A percentile compares a stretch with the other conserved stretches of the same genome.
Evolutionary conservation across 352 stramenopile species (phyloP).

Genomic region (Phytophthora pisi): DNA sequence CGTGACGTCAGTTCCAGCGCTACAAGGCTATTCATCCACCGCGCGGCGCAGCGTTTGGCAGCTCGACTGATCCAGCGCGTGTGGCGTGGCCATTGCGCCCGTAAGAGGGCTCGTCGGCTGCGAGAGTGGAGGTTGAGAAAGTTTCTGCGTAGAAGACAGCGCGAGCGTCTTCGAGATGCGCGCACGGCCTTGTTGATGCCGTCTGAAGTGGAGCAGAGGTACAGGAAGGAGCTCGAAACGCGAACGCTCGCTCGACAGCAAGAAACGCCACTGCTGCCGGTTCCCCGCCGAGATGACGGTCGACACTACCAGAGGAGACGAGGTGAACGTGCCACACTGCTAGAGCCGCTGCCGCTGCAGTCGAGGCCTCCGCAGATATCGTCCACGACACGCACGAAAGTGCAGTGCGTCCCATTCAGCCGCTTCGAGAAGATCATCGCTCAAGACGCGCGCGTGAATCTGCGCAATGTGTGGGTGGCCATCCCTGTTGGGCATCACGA

Average conservation of each 20-base stretch:
- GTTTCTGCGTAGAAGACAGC: conserved; percentile 33
- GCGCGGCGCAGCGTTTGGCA: conserved; percentile 32
- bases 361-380: conserved; percentile 39
- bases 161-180: conserved; percentile 40
- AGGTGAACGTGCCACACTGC: conserved; percentile 29
- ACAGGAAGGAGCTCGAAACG: conserved; percentile 21
- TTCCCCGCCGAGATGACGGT: conserved; percentile 12
- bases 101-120: conserved; percentile 31
- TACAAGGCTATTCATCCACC: conserved; percentile 15
- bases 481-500: conserved; percentile 47
- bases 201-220: conserved; percentile 22
- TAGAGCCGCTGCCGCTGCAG: conserved; percentile 47
- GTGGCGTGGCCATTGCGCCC: conserved; percentile 55
- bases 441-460: conserved; percentile 51
- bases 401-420: conserved; percentile 48
- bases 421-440: conserved; percentile 58
- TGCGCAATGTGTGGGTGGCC: conserved; percentile 65
- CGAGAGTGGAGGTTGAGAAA: conserved; percentile 32
- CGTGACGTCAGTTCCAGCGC: conserved; percentile 14
- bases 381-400: conserved; percentile 35
- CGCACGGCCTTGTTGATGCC: conserved; percentile 38
- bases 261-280: conserved; percentile 29
- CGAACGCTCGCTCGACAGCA: conserved; percentile 42
- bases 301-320: conserved; percentile 7
- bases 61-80: conserved; percentile 54